These are phyloP conservation scores for Ogataea neopini DNA, from an alignment of 805 yeast genomes.

Conservation along the genomic window DNA sequence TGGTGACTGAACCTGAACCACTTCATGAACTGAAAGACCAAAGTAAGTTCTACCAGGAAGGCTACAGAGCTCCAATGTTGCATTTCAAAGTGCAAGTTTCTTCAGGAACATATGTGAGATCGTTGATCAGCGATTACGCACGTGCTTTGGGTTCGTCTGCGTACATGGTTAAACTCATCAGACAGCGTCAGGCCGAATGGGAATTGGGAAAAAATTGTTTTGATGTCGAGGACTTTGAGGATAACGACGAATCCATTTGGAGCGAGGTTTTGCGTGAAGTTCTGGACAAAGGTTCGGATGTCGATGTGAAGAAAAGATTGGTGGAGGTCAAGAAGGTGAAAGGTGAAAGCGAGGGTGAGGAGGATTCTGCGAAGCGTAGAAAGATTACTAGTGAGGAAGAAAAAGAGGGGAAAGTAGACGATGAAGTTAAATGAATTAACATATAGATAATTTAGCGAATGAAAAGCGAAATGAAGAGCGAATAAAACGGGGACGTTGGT, in stretches of 20 bases:
- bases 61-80: constrained; percentile 61
- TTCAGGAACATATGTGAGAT: constrained; percentile 93
- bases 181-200: constrained; percentile 85
- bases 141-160: constrained; percentile 77
- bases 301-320: constrained; percentile 42
- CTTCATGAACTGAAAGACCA: constrained; percentile 40
- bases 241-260: constrained; percentile 68
- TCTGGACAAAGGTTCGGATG: constrained; percentile 44
- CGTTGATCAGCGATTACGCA: constrained; percentile 86
- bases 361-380: not conserved
- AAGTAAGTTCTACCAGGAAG: constrained; percentile 38
- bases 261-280: constrained; percentile 59
- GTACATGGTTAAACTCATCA: constrained; percentile 80
- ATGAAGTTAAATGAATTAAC: constrained; percentile 6
- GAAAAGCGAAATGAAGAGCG: no score
- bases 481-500: no score
- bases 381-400: constrained; percentile 4
- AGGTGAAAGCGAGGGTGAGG: not conserved
- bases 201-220: constrained; percentile 69
- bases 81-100: constrained; percentile 80
- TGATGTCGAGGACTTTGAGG: constrained; percentile 62
- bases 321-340: constrained; percentile 15
- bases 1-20: constrained; percentile 40
- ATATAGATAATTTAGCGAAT: constrained; percentile 3
- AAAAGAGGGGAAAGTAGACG: constrained; percentile 9